Evolutionary conservation across 164 flowering plant species (phyloP).

Genomic region (Pachysandra terminalis): DNA sequence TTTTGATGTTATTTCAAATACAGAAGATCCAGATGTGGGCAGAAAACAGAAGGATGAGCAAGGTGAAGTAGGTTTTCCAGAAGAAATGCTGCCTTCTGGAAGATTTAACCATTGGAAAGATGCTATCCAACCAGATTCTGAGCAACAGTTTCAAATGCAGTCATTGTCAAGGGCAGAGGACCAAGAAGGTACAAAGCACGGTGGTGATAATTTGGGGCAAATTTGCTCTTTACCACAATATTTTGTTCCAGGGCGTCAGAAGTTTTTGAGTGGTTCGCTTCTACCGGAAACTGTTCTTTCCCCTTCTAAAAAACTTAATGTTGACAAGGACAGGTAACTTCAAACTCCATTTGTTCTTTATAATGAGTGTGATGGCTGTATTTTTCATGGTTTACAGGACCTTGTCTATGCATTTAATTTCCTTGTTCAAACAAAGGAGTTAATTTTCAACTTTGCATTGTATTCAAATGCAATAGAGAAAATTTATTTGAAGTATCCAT

Average conservation of each 20-base stretch:
- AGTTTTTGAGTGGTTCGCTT: constrained; percentile 59
- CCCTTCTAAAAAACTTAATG: constrained; percentile 34
- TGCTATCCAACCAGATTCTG: constrained; percentile 28
- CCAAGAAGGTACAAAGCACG: constrained; percentile 34
- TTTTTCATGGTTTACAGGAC: not conserved
- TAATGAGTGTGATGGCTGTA: too few relatives aligned
- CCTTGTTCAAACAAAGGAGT: too few relatives aligned
- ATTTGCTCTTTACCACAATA: constrained; percentile 36
- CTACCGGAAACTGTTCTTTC: constrained; percentile 56
- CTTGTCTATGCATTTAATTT: too few relatives aligned
- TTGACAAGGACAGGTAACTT: constrained; percentile 61
- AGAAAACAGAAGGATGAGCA: too few relatives aligned
- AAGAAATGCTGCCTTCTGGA: too few relatives aligned
- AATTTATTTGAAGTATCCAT: too few relatives aligned
- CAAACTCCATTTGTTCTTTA: not conserved
- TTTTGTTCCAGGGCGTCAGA: constrained; percentile 36
- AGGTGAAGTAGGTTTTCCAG: too few relatives aligned
- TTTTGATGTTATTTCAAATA: too few relatives aligned
- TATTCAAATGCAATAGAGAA: too few relatives aligned
- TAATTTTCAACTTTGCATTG: too few relatives aligned
- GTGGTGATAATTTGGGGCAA: constrained; percentile 41
- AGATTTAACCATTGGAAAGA: too few relatives aligned
- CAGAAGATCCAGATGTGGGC: too few relatives aligned
- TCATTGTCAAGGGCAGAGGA: constrained; percentile 23
- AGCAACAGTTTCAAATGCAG: constrained; percentile 26